Base-by-base conservation (phyloP, 1,139 yeast species). In the Yamadazyma blattariae region DNA sequence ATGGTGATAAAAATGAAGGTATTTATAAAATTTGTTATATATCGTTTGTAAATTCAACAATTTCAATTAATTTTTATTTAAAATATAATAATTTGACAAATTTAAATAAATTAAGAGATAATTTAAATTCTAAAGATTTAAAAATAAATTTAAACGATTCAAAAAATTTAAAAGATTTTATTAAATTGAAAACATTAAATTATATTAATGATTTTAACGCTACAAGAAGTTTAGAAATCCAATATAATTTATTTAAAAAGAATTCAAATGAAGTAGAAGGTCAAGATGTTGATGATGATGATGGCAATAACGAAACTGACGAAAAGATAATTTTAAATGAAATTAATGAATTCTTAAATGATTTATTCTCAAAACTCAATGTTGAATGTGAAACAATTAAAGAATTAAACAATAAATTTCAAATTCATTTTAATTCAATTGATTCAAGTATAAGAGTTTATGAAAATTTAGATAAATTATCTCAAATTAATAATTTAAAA, bases 121-220 rank as follows among this genome's bases (percentile, higher is more conserved):
- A 45, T 8, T 56, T 69, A 37, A 45, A 57, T 38, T 64, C 72
- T 2, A 44, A 52, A 20, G 45, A 54, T 37, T 54, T 69, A 42
- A 59, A 60, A 38, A 56, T 68, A 20, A 44, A 48, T 8, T 50
- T 67, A 27, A 60, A 62, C 38, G 71, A 67, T 31, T 39, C 41
- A 30, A 47, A 45, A 29, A 15, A 27, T 7, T 13, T 32, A 7
- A 71, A 58, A 41, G 74, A 68, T 40, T 64, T 47, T 36, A 61
- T 70, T 39, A 69, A 68, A 40, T 51, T 64, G 41, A 69, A 67
- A 40, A 67, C 74, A 7, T 54, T 67, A 36, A 68, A 67, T 40
- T 69, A 67, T 46, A 67, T 70, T 20, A 44, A 61, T 34, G 74
- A 70, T 27, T 56, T 52, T 35, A 54, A 57, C 34, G 76, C 75